phyloP scores from a whole-genome alignment of 139 green algal species.

The Chlorella sp. region DNA sequence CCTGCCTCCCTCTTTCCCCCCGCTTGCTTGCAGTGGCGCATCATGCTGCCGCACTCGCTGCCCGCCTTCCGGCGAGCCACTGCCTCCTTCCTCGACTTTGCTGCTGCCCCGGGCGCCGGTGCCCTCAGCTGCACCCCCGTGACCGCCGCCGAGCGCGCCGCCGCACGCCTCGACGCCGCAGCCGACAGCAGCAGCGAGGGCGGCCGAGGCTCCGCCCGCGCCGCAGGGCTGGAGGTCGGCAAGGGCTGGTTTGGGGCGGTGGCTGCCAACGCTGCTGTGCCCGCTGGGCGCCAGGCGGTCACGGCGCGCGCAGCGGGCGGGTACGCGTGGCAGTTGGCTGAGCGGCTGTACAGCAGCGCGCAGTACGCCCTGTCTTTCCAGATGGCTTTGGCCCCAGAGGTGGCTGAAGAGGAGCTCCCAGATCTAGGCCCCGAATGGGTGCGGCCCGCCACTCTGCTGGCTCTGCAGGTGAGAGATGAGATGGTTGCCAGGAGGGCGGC shows the following conservation, averaged over 20 bases:
- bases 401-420: constrained; percentile 46
- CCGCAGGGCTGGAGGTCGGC: not conserved
- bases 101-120: not conserved
- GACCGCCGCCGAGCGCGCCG: constrained; percentile 23
- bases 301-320: not conserved
- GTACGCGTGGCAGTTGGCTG: constrained; percentile 34
- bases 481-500: not conserved
- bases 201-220: not conserved
- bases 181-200: not conserved
- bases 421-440: constrained; percentile 46
- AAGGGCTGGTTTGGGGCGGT: constrained; percentile 33
- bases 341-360: constrained; percentile 34
- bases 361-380: constrained; percentile 44
- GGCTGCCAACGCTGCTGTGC: not conserved
- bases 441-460: constrained; percentile 2
- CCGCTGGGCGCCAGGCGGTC: not conserved
- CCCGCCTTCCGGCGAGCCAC: constrained; percentile 35
- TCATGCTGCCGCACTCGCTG: constrained; percentile 39
- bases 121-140: constrained; percentile 22
- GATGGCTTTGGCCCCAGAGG: constrained; percentile 41
- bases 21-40: constrained; percentile 25
- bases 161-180: not conserved
- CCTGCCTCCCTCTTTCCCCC: not conserved
- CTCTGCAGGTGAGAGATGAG: constrained; percentile 4
- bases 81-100: constrained; percentile 45